phyloP scores from a whole-genome alignment of 768 basidiomycete species.

The Mycena alexandri region DNA sequence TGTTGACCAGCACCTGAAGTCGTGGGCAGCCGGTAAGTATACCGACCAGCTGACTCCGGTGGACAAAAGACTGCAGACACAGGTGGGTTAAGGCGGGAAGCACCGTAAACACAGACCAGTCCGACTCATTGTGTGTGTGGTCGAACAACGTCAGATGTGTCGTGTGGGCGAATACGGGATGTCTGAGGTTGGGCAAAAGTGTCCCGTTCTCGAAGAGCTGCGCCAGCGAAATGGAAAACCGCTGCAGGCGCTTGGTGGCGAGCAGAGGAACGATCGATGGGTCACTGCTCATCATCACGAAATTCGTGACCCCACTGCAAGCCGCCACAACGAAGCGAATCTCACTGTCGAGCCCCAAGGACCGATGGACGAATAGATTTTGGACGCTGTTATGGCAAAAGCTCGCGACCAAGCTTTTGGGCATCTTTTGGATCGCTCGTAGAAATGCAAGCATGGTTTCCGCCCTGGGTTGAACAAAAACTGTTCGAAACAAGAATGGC shows the following conservation, averaged over 20 bases:
- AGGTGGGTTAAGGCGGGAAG: conserved; percentile 32
- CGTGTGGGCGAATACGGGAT: conserved; percentile 23
- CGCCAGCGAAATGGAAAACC: conserved; percentile 12
- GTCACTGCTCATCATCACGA: conserved; percentile 20
- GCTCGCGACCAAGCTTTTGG: not conserved
- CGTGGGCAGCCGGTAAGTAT: conserved; percentile 13
- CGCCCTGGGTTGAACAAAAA: conserved; percentile 11
- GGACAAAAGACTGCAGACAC: conserved; percentile 29
- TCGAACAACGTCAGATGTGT: conserved; percentile 33
- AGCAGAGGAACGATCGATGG: conserved; percentile 21
- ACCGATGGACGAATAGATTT: conserved; percentile 19
- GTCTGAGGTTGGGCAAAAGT: conserved; percentile 11
- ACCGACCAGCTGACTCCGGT: conserved; percentile 6
- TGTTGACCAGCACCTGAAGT: conserved; percentile 27
- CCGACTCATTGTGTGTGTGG: conserved; percentile 9
- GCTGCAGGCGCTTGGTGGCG: conserved; percentile 8
- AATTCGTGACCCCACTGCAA: conserved; percentile 14
- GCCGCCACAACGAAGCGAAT: conserved; percentile 6
- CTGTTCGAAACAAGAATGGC: conserved; percentile 13
- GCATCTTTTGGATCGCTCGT: not conserved
- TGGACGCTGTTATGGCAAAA: conserved; percentile 19
- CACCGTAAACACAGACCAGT: not conserved
- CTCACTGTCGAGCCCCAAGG: conserved; percentile 7
- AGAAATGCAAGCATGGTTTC: conserved; percentile 5
- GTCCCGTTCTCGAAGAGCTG: conserved; percentile 23